These are phyloP conservation scores for Monarda citriodora DNA, from an alignment of 305 asterid species.

Conservation along the genomic window DNA sequence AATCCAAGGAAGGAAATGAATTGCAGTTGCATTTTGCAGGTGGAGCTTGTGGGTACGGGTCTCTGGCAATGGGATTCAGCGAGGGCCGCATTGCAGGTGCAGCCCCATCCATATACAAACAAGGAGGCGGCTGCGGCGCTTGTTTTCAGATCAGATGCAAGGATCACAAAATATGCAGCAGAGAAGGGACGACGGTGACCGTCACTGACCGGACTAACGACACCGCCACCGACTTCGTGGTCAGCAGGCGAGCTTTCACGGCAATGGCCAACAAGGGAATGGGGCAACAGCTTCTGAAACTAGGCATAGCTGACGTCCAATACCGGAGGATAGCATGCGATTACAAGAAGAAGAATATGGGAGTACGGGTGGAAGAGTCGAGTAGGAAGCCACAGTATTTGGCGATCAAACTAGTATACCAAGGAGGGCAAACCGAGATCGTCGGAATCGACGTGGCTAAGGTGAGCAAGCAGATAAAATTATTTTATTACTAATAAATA, in stretches of 20 bases:
- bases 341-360: constrained; percentile 57
- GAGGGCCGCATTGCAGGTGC: constrained; percentile 74
- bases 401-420: constrained; percentile 60
- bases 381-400: constrained; percentile 72
- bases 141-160: constrained; percentile 93
- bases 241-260: constrained; percentile 66
- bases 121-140: constrained; percentile 88
- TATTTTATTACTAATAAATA: no score
- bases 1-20: no score
- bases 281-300: constrained; percentile 42
- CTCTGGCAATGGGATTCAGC: constrained; percentile 58
- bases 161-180: constrained; percentile 41
- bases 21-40: no score
- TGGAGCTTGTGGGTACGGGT: constrained; percentile 90
- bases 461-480: constrained; percentile 18
- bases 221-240: constrained; percentile 63
- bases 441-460: constrained; percentile 63
- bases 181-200: constrained; percentile 45
- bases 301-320: constrained; percentile 60
- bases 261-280: constrained; percentile 70
- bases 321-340: constrained; percentile 75
- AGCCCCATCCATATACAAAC: constrained; percentile 50
- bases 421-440: constrained; percentile 92
- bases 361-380: constrained; percentile 72
- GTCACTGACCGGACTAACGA: constrained; percentile 54